Evolutionary conservation across 2,329 filamentous ascomycete genomes (phyloP).

Genomic region (Daldinia sp.): DNA sequence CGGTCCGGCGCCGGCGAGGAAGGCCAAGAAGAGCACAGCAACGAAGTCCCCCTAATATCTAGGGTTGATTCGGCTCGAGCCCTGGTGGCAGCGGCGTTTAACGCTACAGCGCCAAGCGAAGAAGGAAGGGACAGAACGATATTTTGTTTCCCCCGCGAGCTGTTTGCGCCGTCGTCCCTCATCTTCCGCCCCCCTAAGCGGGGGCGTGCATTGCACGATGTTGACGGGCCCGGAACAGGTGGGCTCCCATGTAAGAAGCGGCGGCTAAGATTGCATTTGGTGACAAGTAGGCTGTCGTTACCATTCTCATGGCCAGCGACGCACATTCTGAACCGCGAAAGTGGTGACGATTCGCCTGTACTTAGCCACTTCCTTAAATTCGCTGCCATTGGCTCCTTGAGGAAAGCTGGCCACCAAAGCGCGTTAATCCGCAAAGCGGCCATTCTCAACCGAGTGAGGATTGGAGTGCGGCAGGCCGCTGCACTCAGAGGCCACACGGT

Average conservation of each 20-base stretch:
- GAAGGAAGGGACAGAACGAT: not conserved
- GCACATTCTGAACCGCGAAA: conserved; percentile 72
- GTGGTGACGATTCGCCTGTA: conserved; percentile 52
- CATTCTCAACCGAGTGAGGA: conserved; percentile 68
- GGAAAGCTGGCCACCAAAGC: conserved; percentile 57
- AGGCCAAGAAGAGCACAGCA: conserved; percentile 3
- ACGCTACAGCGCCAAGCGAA: not conserved
- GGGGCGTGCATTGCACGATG: conserved; percentile 61
- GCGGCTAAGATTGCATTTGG: conserved; percentile 66
- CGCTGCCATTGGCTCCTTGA: conserved; percentile 51
- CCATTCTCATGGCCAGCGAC: conserved; percentile 75
- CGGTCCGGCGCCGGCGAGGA: not conserved
- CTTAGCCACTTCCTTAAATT: conserved; percentile 57
- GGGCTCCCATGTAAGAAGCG: conserved; percentile 70
- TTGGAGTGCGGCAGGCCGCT: conserved; percentile 54
- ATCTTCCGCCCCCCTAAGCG: conserved; percentile 53
- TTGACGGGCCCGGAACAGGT: conserved; percentile 64
- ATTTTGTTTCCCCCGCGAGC: conserved; percentile 17
- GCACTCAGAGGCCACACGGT: conserved; percentile 44
- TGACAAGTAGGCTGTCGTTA: conserved; percentile 74
- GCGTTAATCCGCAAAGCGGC: conserved; percentile 69
- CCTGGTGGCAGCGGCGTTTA: not conserved
- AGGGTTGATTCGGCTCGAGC: not conserved
- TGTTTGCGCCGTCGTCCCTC: conserved; percentile 1
- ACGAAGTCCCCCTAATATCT: not conserved